Evolutionary conservation across 2,329 filamentous ascomycete species (phyloP), one percentile per base, ranked within the genome.

Genomic region (Amauroascus niger): DNA sequence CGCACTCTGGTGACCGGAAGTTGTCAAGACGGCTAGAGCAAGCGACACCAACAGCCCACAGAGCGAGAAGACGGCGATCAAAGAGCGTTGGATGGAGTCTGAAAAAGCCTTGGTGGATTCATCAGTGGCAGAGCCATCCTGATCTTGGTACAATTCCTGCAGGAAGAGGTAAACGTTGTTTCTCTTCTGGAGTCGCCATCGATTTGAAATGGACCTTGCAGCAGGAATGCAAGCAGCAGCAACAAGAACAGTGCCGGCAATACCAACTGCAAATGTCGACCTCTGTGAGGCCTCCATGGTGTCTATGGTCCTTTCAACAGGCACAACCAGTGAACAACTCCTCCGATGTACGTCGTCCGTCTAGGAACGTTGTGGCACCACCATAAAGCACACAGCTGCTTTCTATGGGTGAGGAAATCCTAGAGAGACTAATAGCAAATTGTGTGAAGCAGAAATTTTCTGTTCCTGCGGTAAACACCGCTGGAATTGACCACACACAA

Each of bases 91-190:
- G 54, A 75, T 62, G 54, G 72, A 79, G 58, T 80, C 77, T 26
- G 83, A 84, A 63, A 83, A 89, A 37, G 74, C 74, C 20, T 76
- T 75, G 50, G 81, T 65, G 1, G 82, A 81, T 63, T 84, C 81
- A 39, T 79, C 75, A 0, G 81, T 84, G 30, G 83, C 84, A 58
- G 77, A 74, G 47, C 86, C 86, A 68, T 90, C 86, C 57, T 76
- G 70, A 63, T 90, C 86, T 60, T 82, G 72, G 62, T 89, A 89
- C 11, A 75, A 71, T 3, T 45, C 41, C 16, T 30, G 41, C 24
- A 45, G 24, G 24, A 45, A 45, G 9, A 76, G 69, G 33, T 61
- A 58, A n/a, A 59, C 61, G 20, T 16, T 43, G 49, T 24, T 44
- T 33, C 49, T 53, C 26, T 54, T 57, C 28, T 35, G 49, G 33